Evolutionary conservation across 2,329 filamentous ascomycete genomes (phyloP), one percentile per base, ranked within the genome.

Genomic region (Apiospora saccharicola): DNA sequence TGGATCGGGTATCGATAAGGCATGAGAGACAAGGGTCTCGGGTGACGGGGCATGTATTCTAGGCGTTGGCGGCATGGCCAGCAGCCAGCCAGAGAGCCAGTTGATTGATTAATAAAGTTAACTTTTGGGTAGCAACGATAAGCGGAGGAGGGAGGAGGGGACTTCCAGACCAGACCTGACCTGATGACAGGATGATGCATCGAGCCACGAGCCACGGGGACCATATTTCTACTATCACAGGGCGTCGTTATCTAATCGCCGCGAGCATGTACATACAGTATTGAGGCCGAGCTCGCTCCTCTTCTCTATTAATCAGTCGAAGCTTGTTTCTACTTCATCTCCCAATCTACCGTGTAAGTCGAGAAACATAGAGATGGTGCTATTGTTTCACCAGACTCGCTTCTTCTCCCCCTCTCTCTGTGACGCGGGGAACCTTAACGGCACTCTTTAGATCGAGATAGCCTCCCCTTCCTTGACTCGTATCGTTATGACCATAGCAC

Each of bases 121-220:
- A 41, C 57, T 24, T 61, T 64, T 41, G 30, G 57, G 57, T 64
- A 12, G 57, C 57, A 64, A 41, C 34, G 57, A 64, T 64, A 64
- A 64, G 57, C 57, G 30, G 30, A 37, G 51, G 37, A 53, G 34
- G 34, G 16, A n/a, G 34, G 34, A 41, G 57, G 57, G 34, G 57
- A 5, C 34, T 41, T 64, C 57, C 34, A 41, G 57, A 64, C 57
- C 57, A 41, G 34, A 41, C 57, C 67, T 49, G 49, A 51, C 68
- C 68, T 70, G 24, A 26, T 72, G 71, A 70, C 71, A 49, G 41
- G 26, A 72, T 69, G 67, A 72, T 72, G 71, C 43, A 37, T 67
- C 46, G 43, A 47, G 53, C 41, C 51, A 67, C 46, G 43, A 47
- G 53, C 41, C 68, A 72, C 68, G 67, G 53, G 71, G 43, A 72